Evolutionary conservation across 495 filamentous ascomycete species (phyloP).

Genomic region (Haplographium delicatum): DNA sequence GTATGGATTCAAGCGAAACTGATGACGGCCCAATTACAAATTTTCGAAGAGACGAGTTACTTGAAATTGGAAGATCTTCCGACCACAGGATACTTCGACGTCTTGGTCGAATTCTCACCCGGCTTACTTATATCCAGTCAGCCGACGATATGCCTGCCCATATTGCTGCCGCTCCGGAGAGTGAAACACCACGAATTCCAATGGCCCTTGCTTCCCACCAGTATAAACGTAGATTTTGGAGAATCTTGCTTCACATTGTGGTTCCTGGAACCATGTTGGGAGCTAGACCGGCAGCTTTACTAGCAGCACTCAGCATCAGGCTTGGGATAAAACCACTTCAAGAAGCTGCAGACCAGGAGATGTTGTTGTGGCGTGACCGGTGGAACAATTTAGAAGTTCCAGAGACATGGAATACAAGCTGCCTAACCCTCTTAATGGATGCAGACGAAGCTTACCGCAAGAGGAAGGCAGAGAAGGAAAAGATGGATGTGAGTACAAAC

Average conservation of each 20-base stretch:
- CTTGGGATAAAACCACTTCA: slow-evolving; percentile 36
- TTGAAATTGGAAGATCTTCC: slow-evolving; percentile 43
- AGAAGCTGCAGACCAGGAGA: slow-evolving; percentile 33
- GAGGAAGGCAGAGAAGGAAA: slow-evolving; percentile 4
- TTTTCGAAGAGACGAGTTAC: slow-evolving; percentile 36
- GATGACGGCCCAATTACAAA: slow-evolving; percentile 22
- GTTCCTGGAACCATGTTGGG: slow-evolving; percentile 39
- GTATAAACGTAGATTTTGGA: slow-evolving; percentile 36
- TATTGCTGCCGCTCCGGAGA: slow-evolving; percentile 24
- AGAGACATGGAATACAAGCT: slow-evolving; percentile 41
- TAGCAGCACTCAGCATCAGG: slow-evolving; percentile 40
- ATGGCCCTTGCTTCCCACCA: slow-evolving; percentile 30
- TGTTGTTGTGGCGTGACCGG: slow-evolving; percentile 30
- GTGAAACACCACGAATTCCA: slow-evolving; percentile 32
- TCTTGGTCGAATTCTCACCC: slow-evolving; percentile 37
- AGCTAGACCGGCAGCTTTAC: slow-evolving; percentile 35
- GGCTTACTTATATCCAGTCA: slow-evolving; percentile 34
- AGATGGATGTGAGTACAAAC: not conserved
- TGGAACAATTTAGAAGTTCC: slow-evolving; percentile 40
- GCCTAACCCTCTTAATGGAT: slow-evolving; percentile 37
- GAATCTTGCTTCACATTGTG: slow-evolving; percentile 37
- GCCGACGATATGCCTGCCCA: slow-evolving; percentile 37
- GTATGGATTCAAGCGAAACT: slow-evolving; percentile 8
- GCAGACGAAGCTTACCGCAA: slow-evolving; percentile 33
- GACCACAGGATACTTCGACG: slow-evolving; percentile 36